Percentiles rank a stretch among this genome's conserved stretches.
phyloP scores from a whole-genome alignment of 2,329 filamentous ascomycete species.

The Helminthosporium solani region DNA sequence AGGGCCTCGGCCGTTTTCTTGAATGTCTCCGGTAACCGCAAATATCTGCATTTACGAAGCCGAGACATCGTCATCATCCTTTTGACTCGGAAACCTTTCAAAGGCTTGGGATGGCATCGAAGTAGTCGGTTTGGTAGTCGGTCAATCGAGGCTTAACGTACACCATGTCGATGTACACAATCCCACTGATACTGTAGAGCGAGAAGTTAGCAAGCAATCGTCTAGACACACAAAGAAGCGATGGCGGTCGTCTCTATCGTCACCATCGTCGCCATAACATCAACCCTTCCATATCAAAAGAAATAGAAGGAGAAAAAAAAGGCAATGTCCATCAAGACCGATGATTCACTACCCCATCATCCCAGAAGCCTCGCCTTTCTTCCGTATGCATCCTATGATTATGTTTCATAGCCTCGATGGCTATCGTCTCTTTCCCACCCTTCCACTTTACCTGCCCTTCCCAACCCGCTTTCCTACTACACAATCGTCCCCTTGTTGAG shows the following conservation, averaged over 20 bases:
- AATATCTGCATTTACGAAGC: too few relatives aligned
- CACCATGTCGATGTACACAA: conserved; percentile 49
- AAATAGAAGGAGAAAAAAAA: background rate
- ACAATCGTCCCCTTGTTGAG: conserved; percentile 6
- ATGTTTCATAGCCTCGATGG: too few relatives aligned
- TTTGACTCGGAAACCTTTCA: too few relatives aligned
- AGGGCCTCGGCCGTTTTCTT: too few relatives aligned
- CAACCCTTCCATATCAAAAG: background rate
- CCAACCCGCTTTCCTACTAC: conserved; percentile 7
- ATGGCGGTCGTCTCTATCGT: background rate
- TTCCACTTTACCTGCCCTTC: conserved; percentile 16
- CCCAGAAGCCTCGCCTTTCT: background rate
- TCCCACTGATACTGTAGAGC: conserved; percentile 57
- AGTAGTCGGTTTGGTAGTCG: too few relatives aligned
- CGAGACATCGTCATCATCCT: too few relatives aligned
- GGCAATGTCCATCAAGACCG: background rate
- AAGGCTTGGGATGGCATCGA: too few relatives aligned
- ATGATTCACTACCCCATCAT: background rate
- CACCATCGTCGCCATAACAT: conserved; percentile 1
- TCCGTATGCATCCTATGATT: too few relatives aligned
- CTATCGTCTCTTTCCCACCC: conserved; percentile 8
- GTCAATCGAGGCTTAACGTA: background rate
- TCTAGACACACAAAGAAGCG: background rate
- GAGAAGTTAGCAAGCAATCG: background rate
- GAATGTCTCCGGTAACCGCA: too few relatives aligned